Conservation (phyloP, 371 early-diverging fungal genomes). For the Syncephalastrum monosporum region DNA sequence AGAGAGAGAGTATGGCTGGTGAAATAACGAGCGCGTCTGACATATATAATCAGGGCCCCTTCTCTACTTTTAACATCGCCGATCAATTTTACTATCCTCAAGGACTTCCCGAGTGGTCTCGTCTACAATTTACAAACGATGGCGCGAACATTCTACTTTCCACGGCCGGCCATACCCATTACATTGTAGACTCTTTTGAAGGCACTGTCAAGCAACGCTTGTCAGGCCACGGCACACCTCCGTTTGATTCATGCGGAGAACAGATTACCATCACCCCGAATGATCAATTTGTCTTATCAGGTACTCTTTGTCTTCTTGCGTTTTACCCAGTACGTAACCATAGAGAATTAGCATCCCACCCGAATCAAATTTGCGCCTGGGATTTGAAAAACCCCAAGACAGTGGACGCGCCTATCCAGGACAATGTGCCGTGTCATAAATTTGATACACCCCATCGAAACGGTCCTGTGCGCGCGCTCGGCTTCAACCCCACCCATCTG, state of each 20-base stretch:
- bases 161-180: conserved; percentile 63
- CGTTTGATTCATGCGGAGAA: conserved; percentile 35
- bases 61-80: conserved; percentile 32
- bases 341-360: conserved; percentile 37
- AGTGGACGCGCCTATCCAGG: conserved; percentile 13
- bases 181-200: conserved; percentile 72
- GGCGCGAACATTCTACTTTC: conserved; percentile 73
- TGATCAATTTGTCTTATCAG: conserved; percentile 69
- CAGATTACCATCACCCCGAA: conserved; percentile 77
- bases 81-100: conserved; percentile 26
- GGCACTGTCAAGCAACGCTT: conserved; percentile 49
- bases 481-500: conserved; percentile 69
- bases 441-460: conserved; percentile 37
- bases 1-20: no score
- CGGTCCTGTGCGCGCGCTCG: conserved; percentile 47
- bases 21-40: no score
- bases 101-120: conserved; percentile 52
- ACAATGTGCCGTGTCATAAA: conserved; percentile 25
- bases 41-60: conserved; percentile 25
- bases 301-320: conserved; percentile 22
- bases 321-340: conserved; percentile 45
- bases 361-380: conserved; percentile 50
- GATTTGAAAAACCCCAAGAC: conserved; percentile 49
- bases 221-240: conserved; percentile 44
- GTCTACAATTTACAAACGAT: conserved; percentile 71